These are phyloP conservation scores for Diaporthe vexans DNA, from an alignment of 2,329 filamentous ascomycete species.

Conservation along the genomic window DNA sequence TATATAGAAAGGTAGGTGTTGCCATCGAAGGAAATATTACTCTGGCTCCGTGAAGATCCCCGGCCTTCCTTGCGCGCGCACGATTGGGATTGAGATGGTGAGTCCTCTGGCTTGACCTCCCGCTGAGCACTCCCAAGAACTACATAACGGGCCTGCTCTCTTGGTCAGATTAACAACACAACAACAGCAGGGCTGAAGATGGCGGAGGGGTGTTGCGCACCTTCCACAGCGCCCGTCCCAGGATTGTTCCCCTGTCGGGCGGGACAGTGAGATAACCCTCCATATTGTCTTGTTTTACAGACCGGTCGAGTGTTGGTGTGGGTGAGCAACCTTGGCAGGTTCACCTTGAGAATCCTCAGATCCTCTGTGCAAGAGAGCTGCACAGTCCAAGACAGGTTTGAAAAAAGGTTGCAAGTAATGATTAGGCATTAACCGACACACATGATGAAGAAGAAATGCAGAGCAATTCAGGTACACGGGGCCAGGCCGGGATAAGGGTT, in stretches of 20 bases:
- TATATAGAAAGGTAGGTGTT: conserved; percentile 66
- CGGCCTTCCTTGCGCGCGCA: conserved; percentile 56
- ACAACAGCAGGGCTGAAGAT: not conserved
- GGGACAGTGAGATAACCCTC: conserved; percentile 65
- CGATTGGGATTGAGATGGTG: conserved; percentile 54
- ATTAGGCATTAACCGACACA: conserved; percentile 37
- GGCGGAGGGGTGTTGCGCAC: conserved; percentile 49
- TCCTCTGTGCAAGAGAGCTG: conserved; percentile 21
- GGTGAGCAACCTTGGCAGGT: conserved; percentile 29
- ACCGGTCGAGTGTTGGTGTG: conserved; percentile 14
- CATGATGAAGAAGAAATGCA: conserved; percentile 35
- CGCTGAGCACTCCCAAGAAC: conserved; percentile 62
- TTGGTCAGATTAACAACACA: conserved; percentile 8
- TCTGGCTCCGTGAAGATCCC: conserved; percentile 49
- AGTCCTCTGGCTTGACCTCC: conserved; percentile 50
- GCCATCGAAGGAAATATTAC: conserved; percentile 50
- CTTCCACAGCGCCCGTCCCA: conserved; percentile 68
- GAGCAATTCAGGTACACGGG: conserved; percentile 20
- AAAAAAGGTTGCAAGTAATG: conserved; percentile 11
- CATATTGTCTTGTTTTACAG: conserved; percentile 51
- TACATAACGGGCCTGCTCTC: conserved; percentile 69
- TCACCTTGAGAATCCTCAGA: conserved; percentile 20
- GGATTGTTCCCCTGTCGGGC: conserved; percentile 65
- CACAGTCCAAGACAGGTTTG: conserved; percentile 17
- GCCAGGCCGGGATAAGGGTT: conserved; percentile 27